These are phyloP conservation scores for Fusarium graminum DNA, from an alignment of 2,329 filamentous ascomycete species.

Conservation along the genomic window DNA sequence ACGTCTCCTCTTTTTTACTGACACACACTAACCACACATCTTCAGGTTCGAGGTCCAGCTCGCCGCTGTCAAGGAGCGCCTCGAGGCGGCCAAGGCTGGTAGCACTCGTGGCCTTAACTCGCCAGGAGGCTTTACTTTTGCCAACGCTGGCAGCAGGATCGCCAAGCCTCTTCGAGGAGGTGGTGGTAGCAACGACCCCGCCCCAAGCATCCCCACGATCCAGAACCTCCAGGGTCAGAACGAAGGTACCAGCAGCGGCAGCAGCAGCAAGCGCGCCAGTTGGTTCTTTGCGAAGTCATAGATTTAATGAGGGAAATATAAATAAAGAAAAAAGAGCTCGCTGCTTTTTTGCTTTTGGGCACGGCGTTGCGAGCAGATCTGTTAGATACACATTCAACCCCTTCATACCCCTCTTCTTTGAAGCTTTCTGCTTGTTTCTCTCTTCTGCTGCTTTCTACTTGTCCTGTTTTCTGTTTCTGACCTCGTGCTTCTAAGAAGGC, in stretches of 20 bases:
- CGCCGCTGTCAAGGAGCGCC: slow-evolving; percentile 95
- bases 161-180: slow-evolving; percentile 77
- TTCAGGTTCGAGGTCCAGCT: slow-evolving; percentile 95
- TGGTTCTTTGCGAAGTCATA: slow-evolving; percentile 79
- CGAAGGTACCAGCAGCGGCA: slow-evolving; percentile 50
- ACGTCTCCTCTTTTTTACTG: background rate
- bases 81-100: slow-evolving; percentile 93
- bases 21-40: slow-evolving; percentile 47
- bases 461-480: slow-evolving; percentile 32
- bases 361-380: slow-evolving; percentile 48
- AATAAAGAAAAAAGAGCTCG: slow-evolving; percentile 42
- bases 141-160: slow-evolving; percentile 73
- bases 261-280: slow-evolving; percentile 74
- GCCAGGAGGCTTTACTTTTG: slow-evolving; percentile 78
- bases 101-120: slow-evolving; percentile 86
- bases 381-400: slow-evolving; percentile 33
- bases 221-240: slow-evolving; percentile 62
- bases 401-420: slow-evolving; percentile 38
- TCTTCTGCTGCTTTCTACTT: slow-evolving; percentile 34
- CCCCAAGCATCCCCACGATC: slow-evolving; percentile 67
- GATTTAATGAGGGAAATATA: slow-evolving; percentile 39
- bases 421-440: slow-evolving; percentile 34
- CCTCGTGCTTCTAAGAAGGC: slow-evolving; percentile 42
- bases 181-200: slow-evolving; percentile 60
- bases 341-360: slow-evolving; percentile 46